Percentiles rank a stretch among this genome's conserved stretches.
phyloP scores from a whole-genome alignment of 75 land plant genomes.

The Cryptomeria japonica region DNA sequence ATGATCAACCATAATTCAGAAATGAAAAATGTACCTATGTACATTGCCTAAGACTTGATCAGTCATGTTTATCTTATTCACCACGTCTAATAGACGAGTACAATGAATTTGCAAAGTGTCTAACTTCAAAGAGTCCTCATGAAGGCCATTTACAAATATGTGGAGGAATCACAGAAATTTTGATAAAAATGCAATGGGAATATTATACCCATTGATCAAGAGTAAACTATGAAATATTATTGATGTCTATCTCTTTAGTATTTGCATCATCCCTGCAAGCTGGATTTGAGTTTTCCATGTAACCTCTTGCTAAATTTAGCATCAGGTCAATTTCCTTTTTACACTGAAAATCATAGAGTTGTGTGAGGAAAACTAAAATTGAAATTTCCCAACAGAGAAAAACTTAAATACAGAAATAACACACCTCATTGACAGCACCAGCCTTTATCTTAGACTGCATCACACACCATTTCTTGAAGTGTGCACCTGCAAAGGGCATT shows the following conservation, averaged over 20 bases:
- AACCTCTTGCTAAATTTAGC: conserved; percentile 55
- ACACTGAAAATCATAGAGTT: conserved; percentile 35
- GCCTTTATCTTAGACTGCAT: conserved; percentile 91
- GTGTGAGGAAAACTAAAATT: background rate
- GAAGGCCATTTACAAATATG: background rate
- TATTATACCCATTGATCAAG: conserved; percentile 4
- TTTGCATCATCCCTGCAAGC: background rate
- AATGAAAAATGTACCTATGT: background rate
- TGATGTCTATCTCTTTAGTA: background rate
- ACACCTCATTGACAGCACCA: conserved; percentile 87
- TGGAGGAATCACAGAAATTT: background rate
- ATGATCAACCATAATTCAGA: background rate
- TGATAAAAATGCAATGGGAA: background rate
- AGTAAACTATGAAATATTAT: background rate
- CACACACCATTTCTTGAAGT: conserved; percentile 95
- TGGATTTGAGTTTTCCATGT: conserved; percentile 23
- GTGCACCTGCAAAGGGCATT: conserved; percentile 59
- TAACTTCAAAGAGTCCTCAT: background rate
- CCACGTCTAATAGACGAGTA: background rate
- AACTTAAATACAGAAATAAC: background rate
- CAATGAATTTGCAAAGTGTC: background rate
- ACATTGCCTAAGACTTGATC: background rate
- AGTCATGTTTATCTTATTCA: background rate
- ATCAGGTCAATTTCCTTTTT: conserved; percentile 69
- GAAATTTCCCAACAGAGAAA: background rate